A percentile compares a stretch with the other conserved stretches of the same genome.
phyloP scores from a whole-genome alignment of 2,329 filamentous ascomycete genomes.

The Pezicula radicicola region DNA sequence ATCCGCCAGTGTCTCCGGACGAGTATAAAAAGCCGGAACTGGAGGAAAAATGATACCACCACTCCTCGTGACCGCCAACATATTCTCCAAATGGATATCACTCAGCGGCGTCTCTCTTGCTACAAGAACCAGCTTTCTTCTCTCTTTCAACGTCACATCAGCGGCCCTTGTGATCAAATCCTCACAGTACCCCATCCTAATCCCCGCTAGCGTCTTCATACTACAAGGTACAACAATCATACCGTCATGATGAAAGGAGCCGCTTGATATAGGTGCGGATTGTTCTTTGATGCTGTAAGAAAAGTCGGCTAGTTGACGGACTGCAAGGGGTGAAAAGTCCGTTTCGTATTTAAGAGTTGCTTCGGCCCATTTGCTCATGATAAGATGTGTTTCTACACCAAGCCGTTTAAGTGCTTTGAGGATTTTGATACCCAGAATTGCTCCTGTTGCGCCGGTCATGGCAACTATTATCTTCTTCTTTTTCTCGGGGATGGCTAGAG shows the following conservation, averaged over 20 bases:
- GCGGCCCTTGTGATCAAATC: conserved; percentile 43
- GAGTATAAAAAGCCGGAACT: conserved; percentile 41
- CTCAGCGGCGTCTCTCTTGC: conserved; percentile 42
- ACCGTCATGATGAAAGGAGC: conserved; percentile 40
- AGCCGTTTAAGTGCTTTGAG: conserved; percentile 37
- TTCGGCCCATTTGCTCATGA: conserved; percentile 46
- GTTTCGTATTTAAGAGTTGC: conserved; percentile 46
- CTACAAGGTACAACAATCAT: conserved; percentile 47
- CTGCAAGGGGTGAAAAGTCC: conserved; percentile 31
- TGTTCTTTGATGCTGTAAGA: conserved; percentile 39
- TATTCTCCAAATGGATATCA: conserved; percentile 44
- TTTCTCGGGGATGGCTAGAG: background rate
- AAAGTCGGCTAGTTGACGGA: conserved; percentile 35
- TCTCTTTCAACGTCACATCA: conserved; percentile 44
- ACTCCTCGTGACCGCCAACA: conserved; percentile 34
- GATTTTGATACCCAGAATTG: conserved; percentile 37
- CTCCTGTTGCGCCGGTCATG: conserved; percentile 48
- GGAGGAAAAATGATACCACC: conserved; percentile 43
- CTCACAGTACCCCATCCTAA: conserved; percentile 38
- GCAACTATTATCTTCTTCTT: conserved; percentile 39
- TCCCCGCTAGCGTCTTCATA: conserved; percentile 44
- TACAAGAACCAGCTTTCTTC: conserved; percentile 35
- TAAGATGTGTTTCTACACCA: conserved; percentile 44
- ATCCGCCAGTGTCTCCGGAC: conserved; percentile 35
- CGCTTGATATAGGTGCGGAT: conserved; percentile 40